Evolutionary conservation across 1,284 basidiomycete species (phyloP), one percentile per base, ranked within the genome.

Genomic region (Quambalaria eucalypti): DNA sequence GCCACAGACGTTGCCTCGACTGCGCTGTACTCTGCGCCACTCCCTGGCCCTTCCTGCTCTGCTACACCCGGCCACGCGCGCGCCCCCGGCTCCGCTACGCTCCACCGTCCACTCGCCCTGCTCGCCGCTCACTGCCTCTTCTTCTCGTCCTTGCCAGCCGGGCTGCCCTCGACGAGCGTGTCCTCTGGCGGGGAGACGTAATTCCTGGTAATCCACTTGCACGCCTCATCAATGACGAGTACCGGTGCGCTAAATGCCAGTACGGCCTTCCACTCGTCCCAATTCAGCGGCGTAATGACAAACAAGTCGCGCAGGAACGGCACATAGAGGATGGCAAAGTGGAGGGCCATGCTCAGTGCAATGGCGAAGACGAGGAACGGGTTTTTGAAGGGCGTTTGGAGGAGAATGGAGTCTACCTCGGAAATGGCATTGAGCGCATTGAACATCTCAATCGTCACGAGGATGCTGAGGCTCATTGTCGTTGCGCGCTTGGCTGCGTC

Each of bases 371-470:
- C 55, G 23, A 98, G 83, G 81, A 87, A 95, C 54, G 84, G 84
- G 76, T 98, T 98, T 76, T 85, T 86, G 90, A 92, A 95, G 16
- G 95, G 78, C 1, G 93, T 91, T 46, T 97, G 80, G 21, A 82
- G 82, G 49, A 98, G 78, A 62, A 98, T 78, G 61, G 87, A 90
- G 79, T 97, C 93, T 76, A 95, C 95, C 79, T 98, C 95, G n/a
- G 88, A 91, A 33, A 98, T 81, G 52, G 92, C 96, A 78, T 97
- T 97, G 84, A 95, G 90, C 21, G 93, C 93, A 79, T 98, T 98
- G 80, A 96, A 91, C 95, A 98, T 98, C 79, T 98, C 95, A 54
- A 98, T 81, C n/a, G 81, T 79, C 51, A 95, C 91, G 52, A 95
- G 81, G 68, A 95, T 93, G 25, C 90, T 93, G 39, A 98, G 80